Evolutionary conservation across 352 stramenopile species (phyloP).

Genomic region (Globisporangium acanthophoron): DNA sequence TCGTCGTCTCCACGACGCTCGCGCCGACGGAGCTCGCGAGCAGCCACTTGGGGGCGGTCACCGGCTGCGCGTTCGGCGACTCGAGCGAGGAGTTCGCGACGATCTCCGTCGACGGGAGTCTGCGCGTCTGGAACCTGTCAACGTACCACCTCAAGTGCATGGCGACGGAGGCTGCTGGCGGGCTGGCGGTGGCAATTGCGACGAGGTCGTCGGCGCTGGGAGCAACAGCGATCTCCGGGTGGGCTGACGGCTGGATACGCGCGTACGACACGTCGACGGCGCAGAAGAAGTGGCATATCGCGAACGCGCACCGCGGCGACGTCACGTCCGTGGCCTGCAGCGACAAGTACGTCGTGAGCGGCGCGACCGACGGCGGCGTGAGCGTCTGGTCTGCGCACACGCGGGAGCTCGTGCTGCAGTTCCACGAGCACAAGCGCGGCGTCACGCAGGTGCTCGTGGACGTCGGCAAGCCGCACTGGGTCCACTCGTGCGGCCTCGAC

Average conservation of each 20-base stretch:
- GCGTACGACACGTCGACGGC: constrained; percentile 44
- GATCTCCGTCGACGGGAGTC: constrained; percentile 60
- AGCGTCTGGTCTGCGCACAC: constrained; percentile 85
- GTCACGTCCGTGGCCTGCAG: constrained; percentile 71
- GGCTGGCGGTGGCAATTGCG: constrained; percentile 38
- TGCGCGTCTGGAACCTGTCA: constrained; percentile 66
- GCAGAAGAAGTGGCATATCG: constrained; percentile 79
- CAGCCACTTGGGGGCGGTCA: constrained; percentile 63
- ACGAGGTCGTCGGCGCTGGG: constrained; percentile 14
- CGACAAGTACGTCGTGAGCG: constrained; percentile 73
- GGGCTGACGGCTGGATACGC: constrained; percentile 71
- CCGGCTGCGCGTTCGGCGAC: constrained; percentile 51
- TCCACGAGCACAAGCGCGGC: constrained; percentile 85
- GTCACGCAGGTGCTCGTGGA: constrained; percentile 83
- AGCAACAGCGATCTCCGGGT: constrained; percentile 38
- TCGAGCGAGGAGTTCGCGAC: constrained; percentile 62
- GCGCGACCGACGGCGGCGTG: constrained; percentile 79
- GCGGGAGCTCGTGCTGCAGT: constrained; percentile 86
- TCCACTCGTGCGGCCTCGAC: constrained; percentile 86
- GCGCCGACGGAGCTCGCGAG: constrained; percentile 45
- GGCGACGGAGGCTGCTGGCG: constrained; percentile 49
- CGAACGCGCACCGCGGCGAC: constrained; percentile 78
- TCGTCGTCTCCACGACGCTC: constrained; percentile 45
- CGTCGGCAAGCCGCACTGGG: constrained; percentile 59
- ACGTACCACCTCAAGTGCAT: constrained; percentile 64